These are phyloP conservation scores for Pyrenopolyporus hunteri DNA, from an alignment of 495 filamentous ascomycete species.

Conservation along the genomic window DNA sequence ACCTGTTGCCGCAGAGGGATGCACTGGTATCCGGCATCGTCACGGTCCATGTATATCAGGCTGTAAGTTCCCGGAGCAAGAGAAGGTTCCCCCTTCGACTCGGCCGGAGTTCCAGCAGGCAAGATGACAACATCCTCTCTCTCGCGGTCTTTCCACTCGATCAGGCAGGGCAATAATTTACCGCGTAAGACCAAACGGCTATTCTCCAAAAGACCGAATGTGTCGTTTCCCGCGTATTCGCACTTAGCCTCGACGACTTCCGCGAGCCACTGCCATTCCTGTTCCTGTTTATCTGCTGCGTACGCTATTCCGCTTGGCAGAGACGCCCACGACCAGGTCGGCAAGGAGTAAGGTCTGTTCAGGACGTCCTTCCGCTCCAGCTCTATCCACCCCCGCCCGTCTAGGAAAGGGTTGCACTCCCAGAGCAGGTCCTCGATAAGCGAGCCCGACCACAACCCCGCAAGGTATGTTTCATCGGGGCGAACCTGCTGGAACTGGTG, in stretches of 20 bases:
- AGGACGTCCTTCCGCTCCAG: neutral
- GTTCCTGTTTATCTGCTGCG: too few species aligned
- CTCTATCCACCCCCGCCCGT: neutral
- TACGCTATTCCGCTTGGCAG: neutral
- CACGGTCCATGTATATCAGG: neutral
- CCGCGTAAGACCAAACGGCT: neutral
- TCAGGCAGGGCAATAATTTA: neutral
- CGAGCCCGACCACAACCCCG: slow-evolving; percentile 3
- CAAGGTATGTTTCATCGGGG: neutral
- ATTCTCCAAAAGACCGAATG: neutral
- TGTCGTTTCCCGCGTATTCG: neutral
- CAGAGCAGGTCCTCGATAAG: slow-evolving; percentile 7
- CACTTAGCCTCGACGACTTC: neutral
- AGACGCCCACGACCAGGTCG: slow-evolving; percentile 19
- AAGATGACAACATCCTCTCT: neutral
- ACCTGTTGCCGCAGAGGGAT: neutral
- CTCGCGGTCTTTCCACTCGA: neutral
- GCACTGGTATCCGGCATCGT: neutral
- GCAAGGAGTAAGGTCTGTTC: neutral
- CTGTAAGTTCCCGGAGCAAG: too few species aligned
- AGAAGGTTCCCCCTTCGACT: too few species aligned
- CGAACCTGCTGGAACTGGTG: slow-evolving; percentile 4
- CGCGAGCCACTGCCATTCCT: too few species aligned
- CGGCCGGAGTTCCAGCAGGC: neutral
- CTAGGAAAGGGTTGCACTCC: neutral